Conservation (phyloP, 164 flowering plant species). For the Protea cynaroides region DNA sequence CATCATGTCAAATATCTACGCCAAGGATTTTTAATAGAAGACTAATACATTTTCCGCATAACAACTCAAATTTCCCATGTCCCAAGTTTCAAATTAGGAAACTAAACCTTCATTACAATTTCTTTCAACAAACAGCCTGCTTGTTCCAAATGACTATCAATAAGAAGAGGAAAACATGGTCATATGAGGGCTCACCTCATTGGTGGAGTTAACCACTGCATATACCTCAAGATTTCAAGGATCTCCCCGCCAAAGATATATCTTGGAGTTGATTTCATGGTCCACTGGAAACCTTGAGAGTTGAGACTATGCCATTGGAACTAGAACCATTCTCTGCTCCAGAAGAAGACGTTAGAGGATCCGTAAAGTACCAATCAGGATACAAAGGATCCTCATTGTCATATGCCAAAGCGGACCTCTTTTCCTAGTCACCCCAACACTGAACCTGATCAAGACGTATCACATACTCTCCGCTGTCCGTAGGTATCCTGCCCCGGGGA, state of each 20-base stretch:
- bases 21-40: no score
- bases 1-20: no score
- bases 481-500: constrained; percentile 57
- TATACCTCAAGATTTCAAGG: constrained; percentile 99
- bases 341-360: constrained; percentile 59
- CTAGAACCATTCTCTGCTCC: constrained; percentile 45
- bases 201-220: constrained; percentile 97
- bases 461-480: constrained; percentile 63
- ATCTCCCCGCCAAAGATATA: constrained; percentile 93
- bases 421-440: constrained; percentile 83
- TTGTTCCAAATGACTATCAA: no score
- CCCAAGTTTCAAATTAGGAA: no score
- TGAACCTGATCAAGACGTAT: constrained; percentile 89
- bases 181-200: constrained; percentile 56
- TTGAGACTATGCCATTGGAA: constrained; percentile 49
- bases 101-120: no score
- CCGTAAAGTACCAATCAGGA: constrained; percentile 46
- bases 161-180: no score
- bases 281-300: constrained; percentile 86
- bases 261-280: constrained; percentile 79
- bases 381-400: constrained; percentile 56
- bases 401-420: constrained; percentile 39
- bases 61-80: no score
- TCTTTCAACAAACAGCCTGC: no score
- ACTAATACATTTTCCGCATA: no score